Evolutionary conservation across 805 yeast genomes (phyloP), one percentile per base, ranked within the genome.

Genomic region (Candida pseudoglaebosa): DNA sequence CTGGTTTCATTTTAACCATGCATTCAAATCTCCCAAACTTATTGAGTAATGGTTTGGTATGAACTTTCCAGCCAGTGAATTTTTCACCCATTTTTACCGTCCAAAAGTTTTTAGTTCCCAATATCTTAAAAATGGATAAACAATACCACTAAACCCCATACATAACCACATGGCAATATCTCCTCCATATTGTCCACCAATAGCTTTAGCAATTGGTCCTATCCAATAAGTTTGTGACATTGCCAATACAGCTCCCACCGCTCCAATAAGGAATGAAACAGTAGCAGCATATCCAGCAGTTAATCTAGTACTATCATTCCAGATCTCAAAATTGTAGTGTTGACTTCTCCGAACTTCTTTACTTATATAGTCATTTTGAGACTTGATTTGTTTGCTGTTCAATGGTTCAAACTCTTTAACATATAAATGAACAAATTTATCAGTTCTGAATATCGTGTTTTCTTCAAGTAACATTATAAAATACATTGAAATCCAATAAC

Each of bases 401-500:
- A 13, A 12, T 2, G 40, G 46, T 9, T 44, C 49, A 20, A 62
- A 58, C 43, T 65, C 70, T 32, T 52, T 50, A 6, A 55, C 53
- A 45, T 50, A 65, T 38, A 65, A 50, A 45, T 65, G 58, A 14
- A 44, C 43, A 43, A 62, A 61, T 30, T 62, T 50, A 34, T 59
- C 47, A 32, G 78, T 70, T 54, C 96, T 72, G 65, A 87, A 87
- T 13, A 86, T 69, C 3, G 71, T 40, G 52, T 85, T 85, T 56
- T 87, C 96, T 47, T 84, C 86, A 2, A 85, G 42, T 24, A 86
- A 60, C 32, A 87, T 56, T n/a, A 77, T 73, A 50, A 82, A 77
- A 57, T 87, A 88, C 64, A 87, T 84, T 41, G 90, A 77, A 40
- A 85, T 77, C 96, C 96, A 87, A 62, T 87, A 87, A 2, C 95